Conservation (phyloP, 306 rosid genomes). For the Quercus mongolica region DNA sequence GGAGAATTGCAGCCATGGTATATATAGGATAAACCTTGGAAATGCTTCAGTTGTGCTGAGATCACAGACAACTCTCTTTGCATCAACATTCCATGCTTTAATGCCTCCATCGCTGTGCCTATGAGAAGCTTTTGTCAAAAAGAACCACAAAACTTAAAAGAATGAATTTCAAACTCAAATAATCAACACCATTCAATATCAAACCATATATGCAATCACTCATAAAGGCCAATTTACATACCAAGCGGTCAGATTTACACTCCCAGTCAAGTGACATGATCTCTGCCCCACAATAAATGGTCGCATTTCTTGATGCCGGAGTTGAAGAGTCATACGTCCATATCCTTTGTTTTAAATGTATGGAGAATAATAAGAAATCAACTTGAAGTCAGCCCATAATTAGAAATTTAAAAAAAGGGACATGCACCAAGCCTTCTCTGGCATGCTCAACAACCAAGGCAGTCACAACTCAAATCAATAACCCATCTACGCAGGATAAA, state of each 20-base stretch:
- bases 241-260: conserved; percentile 94
- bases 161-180: conserved; percentile 18
- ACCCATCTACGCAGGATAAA: too few species aligned
- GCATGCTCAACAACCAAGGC: too few species aligned
- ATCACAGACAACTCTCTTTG: conserved; percentile 97
- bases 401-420: neutral
- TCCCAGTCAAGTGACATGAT: conserved; percentile 95
- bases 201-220: conserved; percentile 6
- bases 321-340: conserved; percentile 93
- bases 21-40: conserved; percentile 62
- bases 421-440: too few species aligned
- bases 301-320: conserved; percentile 91
- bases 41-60: conserved; percentile 73
- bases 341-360: conserved; percentile 50
- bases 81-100: conserved; percentile 97
- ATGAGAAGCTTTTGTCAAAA: conserved; percentile 78
- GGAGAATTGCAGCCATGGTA: conserved; percentile 1
- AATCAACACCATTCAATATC: conserved; percentile 1
- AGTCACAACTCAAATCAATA: too few species aligned
- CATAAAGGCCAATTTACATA: conserved; percentile 37
- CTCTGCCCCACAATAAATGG: conserved; percentile 93
- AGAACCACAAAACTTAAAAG: conserved; percentile 30
- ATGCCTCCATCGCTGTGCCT: conserved; percentile 95
- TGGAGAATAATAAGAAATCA: conserved; percentile 10
- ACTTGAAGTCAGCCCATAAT: conserved; percentile 8